Percentiles rank a stretch among this genome's conserved stretches.
Evolutionary conservation across 75 land plant genomes (phyloP).

Genomic region (Azolla pinnata): DNA sequence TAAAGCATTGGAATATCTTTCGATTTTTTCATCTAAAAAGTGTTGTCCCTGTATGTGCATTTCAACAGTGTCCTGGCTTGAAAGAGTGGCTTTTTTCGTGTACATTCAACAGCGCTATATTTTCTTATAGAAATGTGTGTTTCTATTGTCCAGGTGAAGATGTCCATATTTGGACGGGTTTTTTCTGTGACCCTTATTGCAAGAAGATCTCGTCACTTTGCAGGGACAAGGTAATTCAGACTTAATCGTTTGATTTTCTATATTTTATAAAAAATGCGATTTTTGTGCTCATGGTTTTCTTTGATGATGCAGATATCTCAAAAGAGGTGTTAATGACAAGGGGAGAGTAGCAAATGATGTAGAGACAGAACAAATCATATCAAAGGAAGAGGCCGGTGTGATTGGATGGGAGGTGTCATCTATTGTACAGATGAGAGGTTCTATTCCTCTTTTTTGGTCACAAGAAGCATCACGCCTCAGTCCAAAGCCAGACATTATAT

Average conservation of each 20-base stretch:
- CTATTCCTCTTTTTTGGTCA: slow-evolving; percentile 99
- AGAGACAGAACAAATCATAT: slow-evolving; percentile 84
- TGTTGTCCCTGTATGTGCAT: no score
- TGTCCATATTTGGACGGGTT: slow-evolving; percentile 83
- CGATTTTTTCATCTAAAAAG: no score
- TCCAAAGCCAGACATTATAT: slow-evolving; percentile 95
- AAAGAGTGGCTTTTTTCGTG: no score
- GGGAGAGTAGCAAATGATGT: slow-evolving; percentile 98
- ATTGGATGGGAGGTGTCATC: slow-evolving; percentile 83
- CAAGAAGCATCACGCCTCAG: slow-evolving; percentile 94
- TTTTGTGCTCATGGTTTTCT: neutral
- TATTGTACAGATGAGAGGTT: slow-evolving; percentile 95
- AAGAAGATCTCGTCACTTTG: slow-evolving; percentile 94
- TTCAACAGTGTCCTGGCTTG: no score
- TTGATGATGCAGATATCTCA: slow-evolving; percentile 59
- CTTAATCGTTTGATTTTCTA: neutral
- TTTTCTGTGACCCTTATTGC: slow-evolving; percentile 71
- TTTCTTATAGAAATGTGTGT: no score
- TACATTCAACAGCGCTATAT: no score
- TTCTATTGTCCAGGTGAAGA: slow-evolving; percentile 43
- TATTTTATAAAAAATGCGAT: neutral
- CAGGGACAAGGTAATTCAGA: slow-evolving; percentile 73
- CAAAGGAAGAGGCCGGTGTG: slow-evolving; percentile 78
- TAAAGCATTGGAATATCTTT: no score
- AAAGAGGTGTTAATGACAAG: slow-evolving; percentile 89